These are phyloP conservation scores for Botrytis galanthina DNA, from an alignment of 2,329 filamentous ascomycete species.

Conservation along the genomic window DNA sequence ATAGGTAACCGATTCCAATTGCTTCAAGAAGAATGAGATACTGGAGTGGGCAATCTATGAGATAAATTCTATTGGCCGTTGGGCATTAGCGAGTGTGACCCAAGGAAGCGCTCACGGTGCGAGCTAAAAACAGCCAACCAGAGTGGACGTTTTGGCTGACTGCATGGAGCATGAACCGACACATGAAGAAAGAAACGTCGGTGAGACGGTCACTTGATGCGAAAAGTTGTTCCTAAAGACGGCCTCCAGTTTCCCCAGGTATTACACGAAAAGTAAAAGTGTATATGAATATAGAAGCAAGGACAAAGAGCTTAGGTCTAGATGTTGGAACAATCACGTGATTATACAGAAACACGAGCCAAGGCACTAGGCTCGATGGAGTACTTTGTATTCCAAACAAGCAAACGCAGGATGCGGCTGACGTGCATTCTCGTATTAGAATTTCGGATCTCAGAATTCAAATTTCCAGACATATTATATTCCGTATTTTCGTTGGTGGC, in stretches of 20 bases:
- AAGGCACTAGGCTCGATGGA: slow-evolving; percentile 3
- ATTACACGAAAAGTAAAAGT: not conserved
- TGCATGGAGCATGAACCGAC: not conserved
- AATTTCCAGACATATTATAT: not conserved
- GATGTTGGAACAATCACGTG: not conserved
- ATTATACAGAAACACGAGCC: not conserved
- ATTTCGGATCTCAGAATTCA: not conserved
- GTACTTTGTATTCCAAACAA: slow-evolving; percentile 6
- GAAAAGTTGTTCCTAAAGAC: not conserved
- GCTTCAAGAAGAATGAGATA: not conserved
- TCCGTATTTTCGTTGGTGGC: not conserved
- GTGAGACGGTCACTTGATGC: not conserved
- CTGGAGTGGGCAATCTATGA: not conserved
- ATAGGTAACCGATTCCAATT: not conserved
- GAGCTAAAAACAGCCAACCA: not conserved
- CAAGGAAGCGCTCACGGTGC: not conserved
- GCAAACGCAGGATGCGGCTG: not conserved
- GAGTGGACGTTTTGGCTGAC: not conserved
- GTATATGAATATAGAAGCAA: not conserved
- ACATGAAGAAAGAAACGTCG: not conserved
- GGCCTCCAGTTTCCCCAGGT: too few species aligned
- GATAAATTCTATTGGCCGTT: not conserved
- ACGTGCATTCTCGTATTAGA: not conserved
- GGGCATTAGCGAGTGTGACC: not conserved
- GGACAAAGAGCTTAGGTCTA: not conserved